These are phyloP conservation scores for Pseudisothecium myosuroides DNA, from an alignment of 225 moss, liverwort and hornwort genomes.

Conservation along the genomic window DNA sequence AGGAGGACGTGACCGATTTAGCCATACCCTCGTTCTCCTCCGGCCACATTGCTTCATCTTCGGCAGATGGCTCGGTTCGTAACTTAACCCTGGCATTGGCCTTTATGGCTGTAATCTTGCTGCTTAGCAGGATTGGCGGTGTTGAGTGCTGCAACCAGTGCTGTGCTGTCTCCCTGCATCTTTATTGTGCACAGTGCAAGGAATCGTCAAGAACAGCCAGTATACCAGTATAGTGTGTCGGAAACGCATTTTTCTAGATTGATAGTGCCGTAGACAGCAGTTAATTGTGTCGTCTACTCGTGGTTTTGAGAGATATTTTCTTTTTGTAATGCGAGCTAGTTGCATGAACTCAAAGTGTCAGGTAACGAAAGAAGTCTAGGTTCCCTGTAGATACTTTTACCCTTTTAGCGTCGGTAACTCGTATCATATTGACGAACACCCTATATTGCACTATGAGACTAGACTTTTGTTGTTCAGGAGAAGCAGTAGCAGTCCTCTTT, in stretches of 20 bases:
- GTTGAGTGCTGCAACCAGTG: background rate
- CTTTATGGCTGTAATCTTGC: background rate
- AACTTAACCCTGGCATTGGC: background rate
- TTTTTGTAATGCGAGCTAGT: background rate
- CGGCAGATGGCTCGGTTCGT: slow-evolving; percentile 56
- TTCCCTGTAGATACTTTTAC: background rate
- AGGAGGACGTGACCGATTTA: slow-evolving; percentile 78
- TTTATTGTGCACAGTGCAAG: background rate
- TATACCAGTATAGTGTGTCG: background rate
- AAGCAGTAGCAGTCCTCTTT: background rate
- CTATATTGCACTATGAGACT: background rate
- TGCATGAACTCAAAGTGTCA: background rate
- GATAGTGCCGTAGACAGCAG: background rate
- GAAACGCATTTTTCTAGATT: background rate
- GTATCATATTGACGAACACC: background rate
- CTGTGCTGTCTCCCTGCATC: background rate
- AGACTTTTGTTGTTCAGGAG: background rate
- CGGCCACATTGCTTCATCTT: slow-evolving; percentile 73
- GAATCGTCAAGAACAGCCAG: background rate
- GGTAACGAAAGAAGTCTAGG: background rate
- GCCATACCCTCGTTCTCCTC: slow-evolving; percentile 64
- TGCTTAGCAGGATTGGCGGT: background rate
- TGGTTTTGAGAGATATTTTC: background rate
- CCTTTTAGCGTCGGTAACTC: background rate
- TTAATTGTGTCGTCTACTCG: background rate